These are phyloP conservation scores for Globisporangium splendens DNA, from an alignment of 352 stramenopile species.

Conservation along the genomic window DNA sequence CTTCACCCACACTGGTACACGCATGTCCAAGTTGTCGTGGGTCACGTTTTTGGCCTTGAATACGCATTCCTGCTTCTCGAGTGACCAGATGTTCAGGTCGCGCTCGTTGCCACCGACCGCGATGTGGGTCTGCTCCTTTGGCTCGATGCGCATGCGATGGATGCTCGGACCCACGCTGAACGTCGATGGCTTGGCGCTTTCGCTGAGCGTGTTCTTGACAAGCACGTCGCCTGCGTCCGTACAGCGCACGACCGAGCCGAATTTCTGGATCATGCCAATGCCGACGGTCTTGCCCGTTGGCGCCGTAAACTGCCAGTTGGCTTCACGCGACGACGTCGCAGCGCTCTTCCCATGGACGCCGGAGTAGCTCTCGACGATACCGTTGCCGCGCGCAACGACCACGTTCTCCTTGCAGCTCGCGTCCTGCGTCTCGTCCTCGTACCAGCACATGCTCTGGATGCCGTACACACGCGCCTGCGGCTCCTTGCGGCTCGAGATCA, in stretches of 20 bases:
- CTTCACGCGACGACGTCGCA: conserved; percentile 22
- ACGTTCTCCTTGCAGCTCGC: conserved; percentile 38
- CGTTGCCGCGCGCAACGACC: conserved; percentile 55
- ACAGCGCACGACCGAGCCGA: conserved; percentile 68
- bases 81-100: conserved; percentile 76
- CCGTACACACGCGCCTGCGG: conserved; percentile 41
- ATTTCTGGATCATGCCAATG: conserved; percentile 53
- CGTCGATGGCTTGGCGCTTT: conserved; percentile 28
- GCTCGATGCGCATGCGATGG: conserved; percentile 55
- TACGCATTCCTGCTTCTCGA: conserved; percentile 69
- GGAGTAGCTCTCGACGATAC: conserved; percentile 64
- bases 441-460: conserved; percentile 62
- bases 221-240: conserved; percentile 50
- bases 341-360: conserved; percentile 33
- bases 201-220: conserved; percentile 43
- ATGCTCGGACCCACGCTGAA: conserved; percentile 58
- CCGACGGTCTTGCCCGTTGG: conserved; percentile 31
- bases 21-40: conserved; percentile 86
- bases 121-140: conserved; percentile 45
- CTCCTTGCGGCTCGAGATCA: conserved; percentile 42
- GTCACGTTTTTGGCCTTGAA: conserved; percentile 88
- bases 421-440: conserved; percentile 41
- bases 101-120: conserved; percentile 80
- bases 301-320: conserved; percentile 44
- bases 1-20: conserved; percentile 88